Base-by-base conservation (phyloP, 495 filamentous ascomycete species). In the Podospora didyma region DNA sequence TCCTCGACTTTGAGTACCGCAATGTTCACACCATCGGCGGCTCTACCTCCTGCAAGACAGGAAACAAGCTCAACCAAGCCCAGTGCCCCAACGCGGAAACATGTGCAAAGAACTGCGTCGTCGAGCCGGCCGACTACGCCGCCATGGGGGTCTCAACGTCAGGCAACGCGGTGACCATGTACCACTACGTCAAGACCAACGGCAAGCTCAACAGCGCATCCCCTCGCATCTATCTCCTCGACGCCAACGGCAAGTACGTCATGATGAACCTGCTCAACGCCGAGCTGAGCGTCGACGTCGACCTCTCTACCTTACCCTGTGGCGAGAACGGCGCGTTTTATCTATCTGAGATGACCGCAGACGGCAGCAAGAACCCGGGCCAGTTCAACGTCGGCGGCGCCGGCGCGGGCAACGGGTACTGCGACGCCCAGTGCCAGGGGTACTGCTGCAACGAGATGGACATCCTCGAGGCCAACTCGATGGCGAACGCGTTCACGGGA, bases 391-490 rank as follows among this genome's bases (percentile, higher is more conserved):
- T 79, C 35, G 86, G 84, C 10, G 87, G 87, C 39, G 86, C 87
- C 39, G 76, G 73, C 46, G 87, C 86, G 49, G 87, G 87, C n/a
- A 87, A 86, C 2, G 87, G 87, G 0, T 90, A 90, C 66, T 90
- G 87, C 59, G 87, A 90, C 67, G 82, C 86, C n/a, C 86, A 89
- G 66, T 90, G 87, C 63, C 60, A 58, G 51, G 85, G 86, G 53
- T 78, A 84, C 46, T 89, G 87, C 82, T 89, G 87, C 67, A 77
- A 80, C 23, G 87, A 89, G 69, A 84, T 89, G 78, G 86, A 89
- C 67, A 76, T 90, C 60, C 85, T 84, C 81, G 86, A 89, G 60
- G 83, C 85, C 55, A 89, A 89, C 73, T 75, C 73, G 20, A 69
- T 76, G 51, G 77, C 86, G 6, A 82, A 76, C 7, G 75, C 80